A percentile compares a stretch with the other conserved stretches of the same genome.
phyloP scores from a whole-genome alignment of 495 filamentous ascomycete genomes.

The Neurospora sp. region DNA sequence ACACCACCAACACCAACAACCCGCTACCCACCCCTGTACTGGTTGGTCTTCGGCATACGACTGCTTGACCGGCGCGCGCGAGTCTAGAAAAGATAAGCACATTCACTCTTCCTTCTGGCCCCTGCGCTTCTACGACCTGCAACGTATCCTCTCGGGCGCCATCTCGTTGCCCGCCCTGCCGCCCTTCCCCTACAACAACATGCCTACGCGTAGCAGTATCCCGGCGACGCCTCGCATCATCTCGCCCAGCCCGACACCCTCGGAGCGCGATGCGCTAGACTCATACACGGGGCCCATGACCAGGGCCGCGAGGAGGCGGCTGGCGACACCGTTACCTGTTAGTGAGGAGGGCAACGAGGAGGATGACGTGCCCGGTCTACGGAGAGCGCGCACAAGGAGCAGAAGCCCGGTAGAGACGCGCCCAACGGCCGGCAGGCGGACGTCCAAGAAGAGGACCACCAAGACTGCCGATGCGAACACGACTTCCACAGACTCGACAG shows the following conservation, averaged over 20 bases:
- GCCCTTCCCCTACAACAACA: constrained; percentile 32
- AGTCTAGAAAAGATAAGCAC: constrained; percentile 41
- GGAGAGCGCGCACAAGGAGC: constrained; percentile 38
- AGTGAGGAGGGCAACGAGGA: constrained; percentile 22
- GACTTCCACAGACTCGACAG: background rate
- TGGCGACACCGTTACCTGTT: constrained; percentile 30
- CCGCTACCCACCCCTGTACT: background rate
- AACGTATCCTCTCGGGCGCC: constrained; percentile 42
- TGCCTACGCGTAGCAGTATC: constrained; percentile 10
- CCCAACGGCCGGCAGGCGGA: constrained; percentile 35
- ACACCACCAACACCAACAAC: constrained; percentile 1
- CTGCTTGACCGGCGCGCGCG: constrained; percentile 15
- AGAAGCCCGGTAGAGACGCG: constrained; percentile 42
- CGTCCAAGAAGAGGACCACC: constrained; percentile 19
- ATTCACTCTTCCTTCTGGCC: constrained; percentile 35
- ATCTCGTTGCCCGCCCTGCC: constrained; percentile 39
- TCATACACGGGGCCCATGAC: constrained; percentile 52
- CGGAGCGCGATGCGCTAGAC: constrained; percentile 38
- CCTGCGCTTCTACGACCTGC: constrained; percentile 31
- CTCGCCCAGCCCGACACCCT: constrained; percentile 57
- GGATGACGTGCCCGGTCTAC: constrained; percentile 26
- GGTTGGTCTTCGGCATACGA: background rate
- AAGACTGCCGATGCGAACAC: constrained; percentile 6
- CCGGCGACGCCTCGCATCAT: constrained; percentile 62
- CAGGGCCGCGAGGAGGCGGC: constrained; percentile 46